Conservation (phyloP, 108 stramenopile genomes). For the Fistulifera pelliculosa region DNA sequence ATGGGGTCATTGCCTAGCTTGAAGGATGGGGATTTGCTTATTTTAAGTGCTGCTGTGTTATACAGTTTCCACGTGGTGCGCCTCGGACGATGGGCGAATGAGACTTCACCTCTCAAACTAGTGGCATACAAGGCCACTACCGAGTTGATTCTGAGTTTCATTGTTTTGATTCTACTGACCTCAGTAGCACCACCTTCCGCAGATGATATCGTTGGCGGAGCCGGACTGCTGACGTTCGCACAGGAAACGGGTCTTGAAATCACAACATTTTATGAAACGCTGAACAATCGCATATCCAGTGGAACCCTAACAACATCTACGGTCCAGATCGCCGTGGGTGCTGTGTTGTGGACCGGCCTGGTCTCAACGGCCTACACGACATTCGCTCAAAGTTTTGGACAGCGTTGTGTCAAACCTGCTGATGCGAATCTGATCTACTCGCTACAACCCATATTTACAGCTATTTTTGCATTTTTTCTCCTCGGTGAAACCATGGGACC, state of each 20-base stretch:
- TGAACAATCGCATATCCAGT: constrained; percentile 16
- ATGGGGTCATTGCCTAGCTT: constrained; percentile 14
- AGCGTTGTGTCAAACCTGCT: constrained; percentile 53
- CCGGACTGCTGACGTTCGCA: constrained; percentile 17
- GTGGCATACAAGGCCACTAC: constrained; percentile 67
- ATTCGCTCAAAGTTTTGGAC: constrained; percentile 80
- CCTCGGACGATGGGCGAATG: constrained; percentile 53
- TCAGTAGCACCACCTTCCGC: background rate
- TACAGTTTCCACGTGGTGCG: constrained; percentile 80
- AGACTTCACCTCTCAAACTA: constrained; percentile 52
- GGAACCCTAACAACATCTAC: constrained; percentile 23
- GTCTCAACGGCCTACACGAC: constrained; percentile 78
- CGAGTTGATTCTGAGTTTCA: constrained; percentile 39
- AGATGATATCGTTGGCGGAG: background rate
- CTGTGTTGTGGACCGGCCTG: constrained; percentile 76
- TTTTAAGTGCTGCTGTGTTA: constrained; percentile 60
- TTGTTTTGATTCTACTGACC: background rate
- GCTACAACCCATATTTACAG: constrained; percentile 77
- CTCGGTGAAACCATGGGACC: constrained; percentile 67
- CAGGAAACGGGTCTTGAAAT: constrained; percentile 37
- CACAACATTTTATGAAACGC: constrained; percentile 28
- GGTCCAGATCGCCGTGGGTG: constrained; percentile 33
- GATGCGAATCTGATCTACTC: constrained; percentile 85
- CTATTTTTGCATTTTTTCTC: constrained; percentile 66
- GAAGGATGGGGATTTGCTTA: constrained; percentile 58